phyloP scores from a whole-genome alignment of 192 early-diverging fungal species.

The Coemansia sp. region DNA sequence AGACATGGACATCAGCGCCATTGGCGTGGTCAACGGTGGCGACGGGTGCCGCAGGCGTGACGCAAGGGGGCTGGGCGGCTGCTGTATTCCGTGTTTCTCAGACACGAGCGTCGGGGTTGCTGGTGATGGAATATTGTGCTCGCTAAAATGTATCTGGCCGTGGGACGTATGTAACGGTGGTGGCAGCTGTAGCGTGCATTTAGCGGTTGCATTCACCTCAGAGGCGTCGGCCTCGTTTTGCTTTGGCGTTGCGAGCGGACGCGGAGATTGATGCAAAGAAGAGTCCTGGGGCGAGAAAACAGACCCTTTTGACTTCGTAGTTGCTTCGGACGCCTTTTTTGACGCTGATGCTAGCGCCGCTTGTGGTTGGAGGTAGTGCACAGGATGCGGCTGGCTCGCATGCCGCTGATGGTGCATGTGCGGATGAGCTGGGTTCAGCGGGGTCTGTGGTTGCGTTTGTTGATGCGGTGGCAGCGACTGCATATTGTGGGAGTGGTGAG shows the following conservation, averaged over 20 bases:
- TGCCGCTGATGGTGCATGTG: conserved; percentile 41
- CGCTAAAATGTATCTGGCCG: background rate
- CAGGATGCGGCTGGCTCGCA: conserved; percentile 36
- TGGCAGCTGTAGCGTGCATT: conserved; percentile 8
- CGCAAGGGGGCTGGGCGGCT: conserved; percentile 35
- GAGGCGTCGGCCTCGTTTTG: conserved; percentile 1
- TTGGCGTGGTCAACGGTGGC: conserved; percentile 33
- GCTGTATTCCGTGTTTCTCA: conserved; percentile 16
- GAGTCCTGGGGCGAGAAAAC: conserved; percentile 11
- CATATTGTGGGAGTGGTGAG: conserved; percentile 9
- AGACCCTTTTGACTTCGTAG: background rate
- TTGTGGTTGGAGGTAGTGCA: conserved; percentile 9
- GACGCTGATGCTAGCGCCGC: background rate
- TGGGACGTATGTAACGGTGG: conserved; percentile 9
- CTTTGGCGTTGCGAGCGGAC: conserved; percentile 2
- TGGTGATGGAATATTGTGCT: conserved; percentile 28
- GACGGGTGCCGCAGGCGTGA: conserved; percentile 17
- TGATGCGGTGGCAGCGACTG: conserved; percentile 16
- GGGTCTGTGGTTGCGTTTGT: conserved; percentile 15
- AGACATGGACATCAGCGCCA: conserved; percentile 34
- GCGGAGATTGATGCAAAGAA: conserved; percentile 1
- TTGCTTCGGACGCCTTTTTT: background rate
- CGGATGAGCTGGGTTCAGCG: conserved; percentile 17
- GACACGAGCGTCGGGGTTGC: conserved; percentile 23
- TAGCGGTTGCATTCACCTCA: conserved; percentile 11